These are phyloP conservation scores for Exophiala viscosa DNA, from an alignment of 2,329 filamentous ascomycete species.

Conservation along the genomic window DNA sequence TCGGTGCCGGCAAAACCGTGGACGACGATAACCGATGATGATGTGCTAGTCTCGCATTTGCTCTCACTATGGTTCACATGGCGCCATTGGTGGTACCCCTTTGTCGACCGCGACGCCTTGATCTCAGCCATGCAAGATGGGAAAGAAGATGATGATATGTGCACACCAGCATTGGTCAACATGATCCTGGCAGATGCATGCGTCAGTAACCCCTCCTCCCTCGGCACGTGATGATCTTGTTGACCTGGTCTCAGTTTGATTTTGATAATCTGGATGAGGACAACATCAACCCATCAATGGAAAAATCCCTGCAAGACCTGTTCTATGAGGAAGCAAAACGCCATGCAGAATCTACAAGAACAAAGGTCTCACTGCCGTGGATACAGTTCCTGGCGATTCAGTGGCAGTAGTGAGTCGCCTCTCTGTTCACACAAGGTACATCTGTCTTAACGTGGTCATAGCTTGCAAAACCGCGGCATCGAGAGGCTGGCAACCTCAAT, in stretches of 20 bases:
- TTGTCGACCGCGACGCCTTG: slow-evolving; percentile 33
- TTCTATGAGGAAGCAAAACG: slow-evolving; percentile 7
- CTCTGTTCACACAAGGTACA: not conserved
- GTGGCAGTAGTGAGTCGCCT: slow-evolving; percentile 6
- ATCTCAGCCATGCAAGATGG: slow-evolving; percentile 31
- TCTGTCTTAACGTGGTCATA: not conserved
- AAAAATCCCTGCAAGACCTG: slow-evolving; percentile 3
- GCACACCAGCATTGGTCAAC: slow-evolving; percentile 36
- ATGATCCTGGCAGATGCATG: slow-evolving; percentile 31
- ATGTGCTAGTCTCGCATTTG: slow-evolving; percentile 34
- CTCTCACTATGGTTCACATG: slow-evolving; percentile 35
- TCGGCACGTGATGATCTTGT: not conserved
- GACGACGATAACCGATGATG: slow-evolving; percentile 33
- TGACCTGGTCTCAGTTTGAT: not conserved
- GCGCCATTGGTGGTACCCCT: slow-evolving; percentile 32
- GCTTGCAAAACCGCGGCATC: slow-evolving; percentile 1
- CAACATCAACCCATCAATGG: not conserved
- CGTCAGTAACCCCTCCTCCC: slow-evolving; percentile 6
- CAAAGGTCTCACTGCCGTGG: slow-evolving; percentile 17
- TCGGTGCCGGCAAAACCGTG: slow-evolving; percentile 26
- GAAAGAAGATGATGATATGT: slow-evolving; percentile 30
- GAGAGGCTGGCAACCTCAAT: slow-evolving; percentile 1
- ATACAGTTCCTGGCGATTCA: slow-evolving; percentile 4
- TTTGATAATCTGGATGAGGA: not conserved
- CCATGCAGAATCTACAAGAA: not conserved